Evolutionary conservation across 805 yeast genomes (phyloP), one percentile per base, ranked within the genome.

Genomic region (Hermanozyma aechmeae): DNA sequence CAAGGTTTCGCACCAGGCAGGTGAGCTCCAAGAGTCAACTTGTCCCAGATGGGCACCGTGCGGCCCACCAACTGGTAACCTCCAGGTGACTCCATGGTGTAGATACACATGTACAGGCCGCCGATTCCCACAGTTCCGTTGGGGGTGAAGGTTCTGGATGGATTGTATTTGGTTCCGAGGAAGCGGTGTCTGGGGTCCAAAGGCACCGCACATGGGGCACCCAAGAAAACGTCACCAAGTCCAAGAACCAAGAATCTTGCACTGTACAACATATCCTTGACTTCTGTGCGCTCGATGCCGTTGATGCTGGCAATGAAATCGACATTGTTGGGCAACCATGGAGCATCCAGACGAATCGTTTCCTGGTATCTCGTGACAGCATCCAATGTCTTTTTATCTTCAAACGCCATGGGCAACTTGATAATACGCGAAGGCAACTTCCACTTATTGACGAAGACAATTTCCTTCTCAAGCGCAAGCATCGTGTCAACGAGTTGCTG

Each of bases 161-260:
- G 98, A 52, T 89, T 89, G 61, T 89, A 92, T 59, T 89, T 89
- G 17, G 95, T 71, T 23, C 97, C 98, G 33, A 89, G 61, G 35
- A 86, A 70, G 47, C 96, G 73, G 47, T 87, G 96, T 48, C 96
- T 77, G 34, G 98, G 98, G 54, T 92, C 97, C 43, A 89, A 71
- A 22, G 98, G 97, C 42, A 89, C 95, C 2, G 97, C 97, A 66
- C 96, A 87, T 16, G 98, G 98, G 3, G 98, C 96, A 27, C 97
- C 97, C 44, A 92, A 68, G 61, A 87, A 89, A 16, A 92, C 97
- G 57, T 92, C 98, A 50, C 97, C 98, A 30, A 89, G 73, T 31
- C 97, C 98, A 38, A 89, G 65, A 5, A 92, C 97, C 61, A 92
- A 65, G 67, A 80, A 92, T 50, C 87, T 70, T 4, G 97, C 97